Evolutionary conservation across 2,329 filamentous ascomycete genomes (phyloP).

Genomic region (Ophiostoma pallidulum): DNA sequence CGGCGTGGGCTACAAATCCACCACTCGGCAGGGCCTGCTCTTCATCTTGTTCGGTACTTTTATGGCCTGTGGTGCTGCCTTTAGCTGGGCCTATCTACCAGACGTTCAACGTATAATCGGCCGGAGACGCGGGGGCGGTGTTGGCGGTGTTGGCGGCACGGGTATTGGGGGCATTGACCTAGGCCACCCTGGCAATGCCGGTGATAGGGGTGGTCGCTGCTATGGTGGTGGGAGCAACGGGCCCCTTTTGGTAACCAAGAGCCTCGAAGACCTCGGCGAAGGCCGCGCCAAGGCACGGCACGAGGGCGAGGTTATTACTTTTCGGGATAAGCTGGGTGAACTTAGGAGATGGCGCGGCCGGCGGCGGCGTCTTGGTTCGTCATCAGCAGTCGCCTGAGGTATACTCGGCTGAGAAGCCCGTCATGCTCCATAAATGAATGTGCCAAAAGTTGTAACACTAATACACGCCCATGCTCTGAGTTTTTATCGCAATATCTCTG

Average conservation of each 20-base stretch:
- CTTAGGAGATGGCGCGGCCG: slow-evolving; percentile 25
- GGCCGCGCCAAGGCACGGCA: slow-evolving; percentile 35
- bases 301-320: slow-evolving; percentile 35
- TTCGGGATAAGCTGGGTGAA: slow-evolving; percentile 34
- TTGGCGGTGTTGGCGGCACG: background rate
- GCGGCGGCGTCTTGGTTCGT: slow-evolving; percentile 8
- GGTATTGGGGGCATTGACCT: background rate
- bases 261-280: slow-evolving; percentile 41
- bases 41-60: slow-evolving; percentile 43
- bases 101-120: slow-evolving; percentile 33
- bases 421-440: too few species aligned
- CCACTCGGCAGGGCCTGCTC: slow-evolving; percentile 36
- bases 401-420: background rate
- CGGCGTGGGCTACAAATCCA: slow-evolving; percentile 33
- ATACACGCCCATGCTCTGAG: too few species aligned
- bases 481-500: too few species aligned
- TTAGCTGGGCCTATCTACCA: slow-evolving; percentile 43
- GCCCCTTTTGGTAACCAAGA: slow-evolving; percentile 31
- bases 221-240: slow-evolving; percentile 19
- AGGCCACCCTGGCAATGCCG: background rate
- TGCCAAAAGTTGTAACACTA: too few species aligned
- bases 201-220: background rate
- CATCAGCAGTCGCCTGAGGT: background rate
- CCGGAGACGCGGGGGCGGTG: slow-evolving; percentile 19
- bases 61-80: slow-evolving; percentile 39